Evolutionary conservation across 2,329 filamentous ascomycete species (phyloP).

Genomic region (Volutella citrinella): DNA sequence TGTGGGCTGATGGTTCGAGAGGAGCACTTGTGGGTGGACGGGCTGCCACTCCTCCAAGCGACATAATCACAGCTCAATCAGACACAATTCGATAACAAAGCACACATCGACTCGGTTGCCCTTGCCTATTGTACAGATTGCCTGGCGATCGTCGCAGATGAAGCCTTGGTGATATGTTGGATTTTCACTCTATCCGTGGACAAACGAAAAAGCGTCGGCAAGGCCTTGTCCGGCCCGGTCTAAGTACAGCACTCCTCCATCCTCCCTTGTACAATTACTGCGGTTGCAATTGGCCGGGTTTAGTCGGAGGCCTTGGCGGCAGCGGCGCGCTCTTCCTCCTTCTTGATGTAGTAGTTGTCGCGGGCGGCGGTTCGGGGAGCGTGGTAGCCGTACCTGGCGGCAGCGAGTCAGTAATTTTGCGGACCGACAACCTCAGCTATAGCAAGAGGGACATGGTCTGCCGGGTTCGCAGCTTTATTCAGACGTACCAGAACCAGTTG

Average conservation of each 20-base stretch:
- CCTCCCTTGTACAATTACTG: conserved; percentile 5
- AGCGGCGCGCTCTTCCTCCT: conserved; percentile 55
- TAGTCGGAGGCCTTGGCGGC: no score
- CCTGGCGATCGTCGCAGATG: conserved; percentile 20
- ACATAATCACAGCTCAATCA: conserved; percentile 4
- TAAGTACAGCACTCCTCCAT: conserved; percentile 13
- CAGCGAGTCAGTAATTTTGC: conserved; percentile 14
- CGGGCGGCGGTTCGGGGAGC: conserved; percentile 57
- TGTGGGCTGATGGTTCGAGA: no score
- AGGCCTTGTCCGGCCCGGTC: conserved; percentile 9
- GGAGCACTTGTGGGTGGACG: no score
- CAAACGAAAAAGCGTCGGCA: conserved; percentile 22
- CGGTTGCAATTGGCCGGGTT: conserved; percentile 2
- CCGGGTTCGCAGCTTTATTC: neutral
- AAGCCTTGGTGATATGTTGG: conserved; percentile 23
- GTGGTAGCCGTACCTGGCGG: conserved; percentile 59
- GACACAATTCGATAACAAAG: conserved; percentile 11
- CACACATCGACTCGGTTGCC: conserved; percentile 22
- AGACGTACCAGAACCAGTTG: conserved; percentile 55
- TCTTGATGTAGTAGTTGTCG: conserved; percentile 56
- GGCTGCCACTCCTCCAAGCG: no score
- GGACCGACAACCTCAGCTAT: no score
- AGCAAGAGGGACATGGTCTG: neutral
- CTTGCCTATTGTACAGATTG: conserved; percentile 27
- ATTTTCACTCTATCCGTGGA: conserved; percentile 21